Conservation (phyloP, 805 yeast species). For the Pichia thaimueangensis region DNA sequence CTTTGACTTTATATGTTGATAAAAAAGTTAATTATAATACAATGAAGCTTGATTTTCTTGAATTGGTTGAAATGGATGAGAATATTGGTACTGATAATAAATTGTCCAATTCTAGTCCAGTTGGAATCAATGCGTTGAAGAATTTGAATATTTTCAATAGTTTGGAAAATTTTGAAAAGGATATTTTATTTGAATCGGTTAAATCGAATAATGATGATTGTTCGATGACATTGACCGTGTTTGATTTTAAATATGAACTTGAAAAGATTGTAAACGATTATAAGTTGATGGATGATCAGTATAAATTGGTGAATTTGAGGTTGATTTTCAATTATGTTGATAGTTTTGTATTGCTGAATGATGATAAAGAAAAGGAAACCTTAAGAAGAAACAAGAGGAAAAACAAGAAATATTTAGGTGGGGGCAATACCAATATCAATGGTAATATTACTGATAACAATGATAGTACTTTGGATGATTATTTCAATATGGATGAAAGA, state of each 20-base stretch:
- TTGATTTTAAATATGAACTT: conserved; percentile 53
- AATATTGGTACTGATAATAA: neutral
- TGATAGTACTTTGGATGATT: neutral
- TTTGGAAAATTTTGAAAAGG: conserved; percentile 21
- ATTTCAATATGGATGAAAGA: conserved; percentile 1
- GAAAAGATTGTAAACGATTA: conserved; percentile 38
- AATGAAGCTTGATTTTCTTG: conserved; percentile 18
- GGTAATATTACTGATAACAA: too few relatives aligned
- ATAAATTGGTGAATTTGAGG: conserved; percentile 60
- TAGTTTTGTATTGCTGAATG: conserved; percentile 18
- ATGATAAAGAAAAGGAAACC: conserved; percentile 4
- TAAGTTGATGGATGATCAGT: conserved; percentile 27
- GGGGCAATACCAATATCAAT: too few relatives aligned
- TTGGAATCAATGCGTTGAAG: conserved; percentile 14
- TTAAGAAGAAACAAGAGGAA: neutral
- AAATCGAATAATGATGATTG: conserved; percentile 11
- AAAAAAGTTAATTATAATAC: conserved; percentile 37
- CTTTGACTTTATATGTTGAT: conserved; percentile 46
- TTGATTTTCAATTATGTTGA: conserved; percentile 59
- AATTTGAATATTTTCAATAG: conserved; percentile 17
- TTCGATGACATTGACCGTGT: conserved; percentile 35
- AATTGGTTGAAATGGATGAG: conserved; percentile 8
- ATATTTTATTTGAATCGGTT: conserved; percentile 11
- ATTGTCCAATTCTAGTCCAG: too few relatives aligned
- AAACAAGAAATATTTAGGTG: conserved; percentile 12